A percentile compares a stretch with the other conserved stretches of the same genome.
Evolutionary conservation across 352 stramenopile species (phyloP).

Genomic region (Sclerospora graminicola): DNA sequence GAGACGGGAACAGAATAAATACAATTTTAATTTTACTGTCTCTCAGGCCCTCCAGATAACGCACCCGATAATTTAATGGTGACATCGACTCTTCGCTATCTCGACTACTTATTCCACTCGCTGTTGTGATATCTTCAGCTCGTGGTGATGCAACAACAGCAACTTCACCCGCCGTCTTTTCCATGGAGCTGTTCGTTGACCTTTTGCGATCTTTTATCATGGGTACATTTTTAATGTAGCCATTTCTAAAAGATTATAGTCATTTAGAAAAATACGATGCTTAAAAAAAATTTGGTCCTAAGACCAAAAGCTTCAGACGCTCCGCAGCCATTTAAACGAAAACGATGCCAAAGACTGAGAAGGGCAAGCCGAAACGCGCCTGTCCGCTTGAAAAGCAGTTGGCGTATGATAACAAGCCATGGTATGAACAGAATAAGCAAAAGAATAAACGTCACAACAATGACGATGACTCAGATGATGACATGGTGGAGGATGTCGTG

Average conservation of each 20-base stretch:
- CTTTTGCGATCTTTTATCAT: conserved; percentile 14
- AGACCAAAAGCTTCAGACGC: neutral
- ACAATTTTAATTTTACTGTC: neutral
- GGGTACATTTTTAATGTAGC: conserved; percentile 1
- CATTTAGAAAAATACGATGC: no score
- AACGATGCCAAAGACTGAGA: conserved; percentile 59
- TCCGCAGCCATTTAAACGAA: conserved; percentile 20
- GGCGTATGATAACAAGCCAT: conserved; percentile 78
- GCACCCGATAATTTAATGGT: conserved; percentile 36
- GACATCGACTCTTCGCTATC: conserved; percentile 27
- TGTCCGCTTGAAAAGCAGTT: conserved; percentile 83
- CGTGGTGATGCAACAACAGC: neutral
- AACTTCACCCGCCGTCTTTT: conserved; percentile 2
- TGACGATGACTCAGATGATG: conserved; percentile 46
- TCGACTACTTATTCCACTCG: conserved; percentile 10
- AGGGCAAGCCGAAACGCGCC: conserved; percentile 74
- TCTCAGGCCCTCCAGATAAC: neutral
- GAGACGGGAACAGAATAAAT: neutral
- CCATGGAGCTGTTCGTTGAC: neutral
- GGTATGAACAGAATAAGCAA: conserved; percentile 48
- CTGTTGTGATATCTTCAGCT: conserved; percentile 13
- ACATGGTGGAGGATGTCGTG: conserved; percentile 54
- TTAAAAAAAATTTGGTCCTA: no score
- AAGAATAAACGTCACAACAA: conserved; percentile 24
- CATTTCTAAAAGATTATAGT: no score